Base-by-base conservation (phyloP, 306 rosid genomes). In the Ochetophila trinervis region DNA sequence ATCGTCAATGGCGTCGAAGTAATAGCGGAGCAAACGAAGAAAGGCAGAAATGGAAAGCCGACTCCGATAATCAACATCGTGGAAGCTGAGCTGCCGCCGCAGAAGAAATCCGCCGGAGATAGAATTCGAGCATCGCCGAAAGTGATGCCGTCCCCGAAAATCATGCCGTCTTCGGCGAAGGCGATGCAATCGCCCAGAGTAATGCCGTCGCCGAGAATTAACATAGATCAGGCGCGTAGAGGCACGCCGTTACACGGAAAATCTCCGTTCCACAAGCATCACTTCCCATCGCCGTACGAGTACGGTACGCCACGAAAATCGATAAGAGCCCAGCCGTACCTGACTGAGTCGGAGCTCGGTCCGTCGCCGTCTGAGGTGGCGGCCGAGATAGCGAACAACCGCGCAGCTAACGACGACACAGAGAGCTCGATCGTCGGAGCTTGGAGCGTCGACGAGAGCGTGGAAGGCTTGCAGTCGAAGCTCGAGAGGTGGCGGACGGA, bases 281-380 rank as follows among this genome's bases (percentile, higher is more conserved):
- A 35, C 64, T 0, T 50, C 49, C 45, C 67, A 4, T 34, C 56
- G 16, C 72, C 80, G 20, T 76, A 64, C 32, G 92, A 71, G 53
- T 89, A 87, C 16, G 78, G 73, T 6, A 88, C 95, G 1, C 96
- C 97, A 0, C 53, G 75, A 1, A 86, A 83, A 14, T 74, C 94
- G 14, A 51, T 75, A 54, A 24, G 66, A 70, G 66, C 76, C 67
- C 13, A 18, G 15, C 69, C 72, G 35, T 64, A 79, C 0, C 12
- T 94, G 40, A 90, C 99, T 0, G 84, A 90, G 66, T 94, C 99
- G 0, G 96, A 90, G 50, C 71, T 94, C 0, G 99, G 99, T 3
- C 99, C 99, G 0, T 94, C 97, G 1, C 88, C 99, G 0, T 94
- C 99, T 1, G 99, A 90, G 83, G 96, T 94, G 5, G 99, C 99